Evolutionary conservation across 306 rosid species (phyloP).

Genomic region (Sophora flavescens): DNA sequence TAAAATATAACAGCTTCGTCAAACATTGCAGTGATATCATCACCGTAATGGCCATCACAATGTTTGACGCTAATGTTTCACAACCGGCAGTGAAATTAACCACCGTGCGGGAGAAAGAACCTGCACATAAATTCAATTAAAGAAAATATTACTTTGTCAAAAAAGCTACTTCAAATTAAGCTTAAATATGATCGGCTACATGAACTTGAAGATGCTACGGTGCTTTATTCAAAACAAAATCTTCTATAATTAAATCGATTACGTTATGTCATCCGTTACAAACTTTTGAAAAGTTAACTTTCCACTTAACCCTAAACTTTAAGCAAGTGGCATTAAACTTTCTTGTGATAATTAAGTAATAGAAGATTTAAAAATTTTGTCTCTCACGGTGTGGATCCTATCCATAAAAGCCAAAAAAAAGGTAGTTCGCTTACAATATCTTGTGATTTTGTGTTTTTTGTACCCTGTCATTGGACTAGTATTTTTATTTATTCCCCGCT

Average conservation of each 20-base stretch:
- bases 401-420: not conserved
- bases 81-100: constrained; percentile 72
- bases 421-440: not conserved
- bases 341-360: not conserved
- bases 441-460: not conserved
- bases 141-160: not conserved
- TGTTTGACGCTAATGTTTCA: constrained; percentile 66
- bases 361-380: not conserved
- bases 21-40: constrained; percentile 56
- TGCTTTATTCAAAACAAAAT: not conserved
- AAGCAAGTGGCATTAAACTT: not conserved
- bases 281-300: too few relatives aligned
- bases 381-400: not conserved
- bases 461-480: not conserved
- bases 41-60: constrained; percentile 72
- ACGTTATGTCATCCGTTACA: too few relatives aligned
- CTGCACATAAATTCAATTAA: constrained; percentile 38
- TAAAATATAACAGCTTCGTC: constrained; percentile 69
- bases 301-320: too few relatives aligned
- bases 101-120: constrained; percentile 73
- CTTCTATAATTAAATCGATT: not conserved
- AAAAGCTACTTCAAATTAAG: not conserved
- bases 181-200: not conserved
- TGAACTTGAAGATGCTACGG: not conserved
- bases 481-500: not conserved